Percentiles rank a stretch among this genome's conserved stretches.
Evolutionary conservation across 805 yeast genomes (phyloP).

Genomic region (Cyberlindnera xylosilytica): DNA sequence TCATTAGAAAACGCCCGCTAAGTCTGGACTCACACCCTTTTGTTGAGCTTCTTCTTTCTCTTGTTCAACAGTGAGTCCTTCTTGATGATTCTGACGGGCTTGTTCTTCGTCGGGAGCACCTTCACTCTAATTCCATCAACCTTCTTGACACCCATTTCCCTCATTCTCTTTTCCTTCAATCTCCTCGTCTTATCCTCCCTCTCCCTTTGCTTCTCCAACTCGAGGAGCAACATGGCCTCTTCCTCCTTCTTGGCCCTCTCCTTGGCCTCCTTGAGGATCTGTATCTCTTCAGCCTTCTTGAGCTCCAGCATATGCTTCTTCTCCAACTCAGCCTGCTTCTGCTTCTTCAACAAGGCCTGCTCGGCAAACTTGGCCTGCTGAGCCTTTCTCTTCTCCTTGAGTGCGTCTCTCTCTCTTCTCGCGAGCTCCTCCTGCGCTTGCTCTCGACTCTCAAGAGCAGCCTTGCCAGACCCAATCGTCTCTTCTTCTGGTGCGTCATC

Average conservation of each 20-base stretch:
- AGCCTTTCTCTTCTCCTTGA: constrained; percentile 27
- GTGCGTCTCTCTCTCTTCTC: constrained; percentile 27
- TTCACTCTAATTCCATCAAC: constrained; percentile 25
- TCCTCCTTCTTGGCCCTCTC: constrained; percentile 18
- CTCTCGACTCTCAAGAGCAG: constrained; percentile 9
- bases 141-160: constrained; percentile 14
- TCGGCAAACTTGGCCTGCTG: constrained; percentile 24
- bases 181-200: constrained; percentile 18
- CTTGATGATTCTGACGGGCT: constrained; percentile 11
- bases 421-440: constrained; percentile 25
- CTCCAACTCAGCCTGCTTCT: constrained; percentile 19
- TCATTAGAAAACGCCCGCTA: too few relatives aligned
- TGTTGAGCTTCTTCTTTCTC: constrained; percentile 27
- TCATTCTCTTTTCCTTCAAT: constrained; percentile 12
- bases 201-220: constrained; percentile 15
- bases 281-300: constrained; percentile 20
- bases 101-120: constrained; percentile 16
- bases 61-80: constrained; percentile 23
- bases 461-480: constrained; percentile 27
- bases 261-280: constrained; percentile 13
- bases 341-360: constrained; percentile 24
- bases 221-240: constrained; percentile 16
- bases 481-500: constrained; percentile 55
- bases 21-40: constrained; percentile 8
- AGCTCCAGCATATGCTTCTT: constrained; percentile 20